phyloP scores from a whole-genome alignment of 2,329 filamentous ascomycete genomes.

The Stachybotrys chlorohalonatus region DNA sequence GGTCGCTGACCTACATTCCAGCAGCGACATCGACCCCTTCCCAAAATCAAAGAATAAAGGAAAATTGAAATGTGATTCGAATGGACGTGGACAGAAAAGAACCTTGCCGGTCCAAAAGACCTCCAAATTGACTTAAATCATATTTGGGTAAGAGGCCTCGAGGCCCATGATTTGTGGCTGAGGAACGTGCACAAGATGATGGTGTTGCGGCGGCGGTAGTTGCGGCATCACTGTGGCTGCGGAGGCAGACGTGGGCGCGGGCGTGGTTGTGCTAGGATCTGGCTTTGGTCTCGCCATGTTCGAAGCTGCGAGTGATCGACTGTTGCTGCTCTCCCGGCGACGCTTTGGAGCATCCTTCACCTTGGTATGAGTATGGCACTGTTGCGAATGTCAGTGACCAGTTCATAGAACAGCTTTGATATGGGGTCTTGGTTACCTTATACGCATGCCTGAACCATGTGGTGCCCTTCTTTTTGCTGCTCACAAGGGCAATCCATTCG shows the following conservation, averaged over 20 bases:
- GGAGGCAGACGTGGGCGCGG: conserved; percentile 8
- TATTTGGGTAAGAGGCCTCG: conserved; percentile 14
- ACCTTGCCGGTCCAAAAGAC: neutral
- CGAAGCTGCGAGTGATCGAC: conserved; percentile 29
- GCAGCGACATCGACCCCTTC: neutral
- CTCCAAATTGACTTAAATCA: conserved; percentile 1
- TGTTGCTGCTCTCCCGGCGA: conserved; percentile 52
- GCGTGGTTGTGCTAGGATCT: conserved; percentile 26
- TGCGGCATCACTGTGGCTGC: conserved; percentile 8
- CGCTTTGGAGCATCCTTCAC: conserved; percentile 63
- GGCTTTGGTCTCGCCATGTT: conserved; percentile 38
- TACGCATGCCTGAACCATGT: conserved; percentile 88
- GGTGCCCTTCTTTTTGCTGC: conserved; percentile 86
- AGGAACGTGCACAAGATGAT: conserved; percentile 11
- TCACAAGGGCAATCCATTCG: conserved; percentile 73
- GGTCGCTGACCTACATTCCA: neutral
- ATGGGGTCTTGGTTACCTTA: conserved; percentile 46
- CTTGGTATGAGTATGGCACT: conserved; percentile 66
- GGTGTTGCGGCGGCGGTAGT: conserved; percentile 7
- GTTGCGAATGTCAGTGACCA: conserved; percentile 10
- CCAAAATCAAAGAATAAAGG: conserved; percentile 1
- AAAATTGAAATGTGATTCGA: neutral
- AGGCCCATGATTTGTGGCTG: conserved; percentile 13
- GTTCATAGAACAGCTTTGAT: neutral
- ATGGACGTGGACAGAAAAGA: neutral